Evolutionary conservation across 106 monocot species (phyloP), one percentile per base, ranked within the genome.

Genomic region (Acorus gramineus): DNA sequence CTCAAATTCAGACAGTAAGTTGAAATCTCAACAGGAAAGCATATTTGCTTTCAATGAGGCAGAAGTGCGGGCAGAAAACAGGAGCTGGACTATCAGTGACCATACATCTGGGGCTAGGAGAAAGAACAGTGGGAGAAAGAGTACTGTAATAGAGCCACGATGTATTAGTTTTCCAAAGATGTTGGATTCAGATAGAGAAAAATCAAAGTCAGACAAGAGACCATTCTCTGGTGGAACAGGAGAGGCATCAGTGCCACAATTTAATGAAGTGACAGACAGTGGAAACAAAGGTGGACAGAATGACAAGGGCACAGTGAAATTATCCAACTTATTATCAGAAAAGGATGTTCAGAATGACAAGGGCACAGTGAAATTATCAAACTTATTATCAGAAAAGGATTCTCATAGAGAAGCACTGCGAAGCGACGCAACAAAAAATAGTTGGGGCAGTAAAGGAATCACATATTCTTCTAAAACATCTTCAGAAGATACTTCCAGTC

Each of bases 11-110:
- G 67, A 55, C 47, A 66, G 59, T 65, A 71, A 80, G 56, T 9
- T 50, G 60, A 63, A 84, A 72, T 11, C 45, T 46, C 57, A n/a
- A 54, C 44, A 73, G 3, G 70, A 67, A 2, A 76, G 76, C 59
- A 78, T 78, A 5, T 79, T 82, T 72, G 11, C 79, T 48, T 86
- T 89, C 56, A 55, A 80, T 63, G 77, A 86, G 59, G 67, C 61
- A 53, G 77, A 59, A 60, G 69, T 48, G 14, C 66, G 67, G 70
- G 53, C 53, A 6, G 42, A 13, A 60, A 64, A 53, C 50, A 64
- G 56, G 69, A 64, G 61, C 7, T 63, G 46, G 56, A 48, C 69
- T 56, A 76, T 45, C 49, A 77, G 56, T 49, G 60, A 52, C 46
- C 62, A 61, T 52, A 69, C 53, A 14, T 62, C 62, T 50, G 66